Percentiles rank a stretch among this genome's conserved stretches.
phyloP scores from a whole-genome alignment of 2,329 filamentous ascomycete species.

The Apiospora saccharicola region DNA sequence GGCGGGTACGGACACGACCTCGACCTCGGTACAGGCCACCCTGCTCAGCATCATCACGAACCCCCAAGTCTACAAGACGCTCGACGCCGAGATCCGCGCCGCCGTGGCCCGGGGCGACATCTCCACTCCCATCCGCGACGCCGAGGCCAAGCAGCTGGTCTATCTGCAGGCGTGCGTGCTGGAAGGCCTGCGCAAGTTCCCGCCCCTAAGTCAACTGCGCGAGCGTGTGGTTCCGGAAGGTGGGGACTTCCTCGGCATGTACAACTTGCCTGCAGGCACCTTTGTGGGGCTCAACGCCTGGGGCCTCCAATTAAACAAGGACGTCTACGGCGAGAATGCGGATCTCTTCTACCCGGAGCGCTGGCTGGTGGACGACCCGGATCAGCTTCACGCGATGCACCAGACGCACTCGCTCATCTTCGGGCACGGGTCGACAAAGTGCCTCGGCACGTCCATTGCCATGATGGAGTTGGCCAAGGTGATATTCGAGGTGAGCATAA shows the following conservation, averaged over 20 bases:
- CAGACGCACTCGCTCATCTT: slow-evolving; percentile 48
- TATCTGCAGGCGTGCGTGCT: slow-evolving; percentile 44
- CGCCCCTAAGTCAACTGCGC: slow-evolving; percentile 38
- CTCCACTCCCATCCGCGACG: slow-evolving; percentile 37
- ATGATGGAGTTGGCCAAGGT: not conserved
- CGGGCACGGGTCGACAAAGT: slow-evolving; percentile 45
- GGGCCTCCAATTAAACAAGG: slow-evolving; percentile 41
- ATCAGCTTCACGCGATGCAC: slow-evolving; percentile 41
- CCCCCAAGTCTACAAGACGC: slow-evolving; percentile 49
- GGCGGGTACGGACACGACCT: slow-evolving; percentile 56
- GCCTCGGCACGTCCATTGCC: not conserved
- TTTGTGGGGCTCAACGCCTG: slow-evolving; percentile 46
- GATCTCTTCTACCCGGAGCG: slow-evolving; percentile 52
- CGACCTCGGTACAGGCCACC: slow-evolving; percentile 54
- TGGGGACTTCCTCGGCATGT: slow-evolving; percentile 38
- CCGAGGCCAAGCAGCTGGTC: slow-evolving; percentile 39
- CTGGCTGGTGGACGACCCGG: slow-evolving; percentile 48
- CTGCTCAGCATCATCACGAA: slow-evolving; percentile 55
- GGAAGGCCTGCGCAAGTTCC: slow-evolving; percentile 45
- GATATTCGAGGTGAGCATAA: not conserved
- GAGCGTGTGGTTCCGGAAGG: slow-evolving; percentile 36
- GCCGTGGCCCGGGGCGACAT: slow-evolving; percentile 37
- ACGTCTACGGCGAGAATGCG: slow-evolving; percentile 45
- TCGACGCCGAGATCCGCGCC: slow-evolving; percentile 52
- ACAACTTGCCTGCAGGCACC: slow-evolving; percentile 47